Base-by-base conservation (phyloP, 257 asterid genomes). In the Fraxinus americana region DNA sequence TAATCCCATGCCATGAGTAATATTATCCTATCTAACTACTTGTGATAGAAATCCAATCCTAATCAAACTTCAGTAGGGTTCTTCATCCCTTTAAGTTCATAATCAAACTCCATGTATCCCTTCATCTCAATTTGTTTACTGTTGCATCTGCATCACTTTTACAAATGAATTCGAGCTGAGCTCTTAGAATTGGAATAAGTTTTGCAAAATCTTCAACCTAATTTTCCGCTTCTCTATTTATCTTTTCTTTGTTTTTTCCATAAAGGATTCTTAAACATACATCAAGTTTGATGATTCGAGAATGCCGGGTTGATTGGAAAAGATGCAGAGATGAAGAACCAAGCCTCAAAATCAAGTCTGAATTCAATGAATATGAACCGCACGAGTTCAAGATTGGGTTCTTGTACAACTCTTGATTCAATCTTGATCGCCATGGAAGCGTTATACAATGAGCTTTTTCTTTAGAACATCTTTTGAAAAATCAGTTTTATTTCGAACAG, bases 371-470 rank as follows among this genome's bases (percentile, higher is more conserved):
- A 41, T 72, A 76, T 81, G 84, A 70, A 38, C 54, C 21, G 39
- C 70, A 67, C 3, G 36, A 12, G 71, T 59, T 48, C 75, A 29
- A 50, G 54, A 19, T 1, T 27, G 63, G 25, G 66, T 74, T 79
- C 78, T 45, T 79, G 36, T 57, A 67, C 75, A 27, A 2, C 27
- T 25, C 71, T 43, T 41, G 80, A 76, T 81, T 76, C 78, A 3
- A 76, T 81, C 84, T 43, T 77, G 12, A 70, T 48, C 12, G 78
- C 84, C 66, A 32, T 81, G 65, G 84, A 81, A 81, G 81, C 75
- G 11, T 81, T 77, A 30, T 81, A 78, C 9, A 75, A 77, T 41
- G 71, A 67, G 72, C 11, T 70, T 38, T 1, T 72, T 59, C 65
- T 41, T 41, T 78, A 41, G 8, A 36, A 35, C 29, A 10, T n/a